These are phyloP conservation scores for Capsicum baccatum DNA, from an alignment of 257 asterid species.

Conservation along the genomic window DNA sequence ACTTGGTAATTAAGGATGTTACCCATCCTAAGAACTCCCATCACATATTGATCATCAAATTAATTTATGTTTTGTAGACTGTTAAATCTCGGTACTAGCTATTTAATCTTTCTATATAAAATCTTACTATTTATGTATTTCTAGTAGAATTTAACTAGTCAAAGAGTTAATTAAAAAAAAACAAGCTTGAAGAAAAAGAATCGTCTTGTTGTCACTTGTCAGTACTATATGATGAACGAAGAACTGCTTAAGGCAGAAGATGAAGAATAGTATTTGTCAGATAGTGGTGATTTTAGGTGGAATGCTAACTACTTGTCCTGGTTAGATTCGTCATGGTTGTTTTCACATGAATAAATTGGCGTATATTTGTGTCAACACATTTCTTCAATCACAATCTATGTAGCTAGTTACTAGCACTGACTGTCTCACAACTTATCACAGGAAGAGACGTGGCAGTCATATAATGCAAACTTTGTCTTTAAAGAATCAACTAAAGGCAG, in stretches of 20 bases:
- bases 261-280: background rate
- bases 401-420: background rate
- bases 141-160: background rate
- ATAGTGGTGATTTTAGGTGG: background rate
- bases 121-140: too few relatives aligned
- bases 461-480: slow-evolving; percentile 34
- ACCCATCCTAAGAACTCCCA: too few relatives aligned
- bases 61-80: too few relatives aligned
- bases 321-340: background rate
- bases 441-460: slow-evolving; percentile 37
- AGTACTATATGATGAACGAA: background rate
- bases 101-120: too few relatives aligned
- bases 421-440: background rate
- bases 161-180: background rate
- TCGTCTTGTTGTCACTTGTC: background rate
- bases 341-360: background rate
- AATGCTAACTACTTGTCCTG: background rate
- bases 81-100: too few relatives aligned
- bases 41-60: too few relatives aligned
- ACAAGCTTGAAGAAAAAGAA: slow-evolving; percentile 24
- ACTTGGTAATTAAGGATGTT: too few relatives aligned
- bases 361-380: slow-evolving; percentile 10
- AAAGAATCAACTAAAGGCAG: background rate
- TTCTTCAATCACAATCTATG: slow-evolving; percentile 11
- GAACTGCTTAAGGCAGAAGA: background rate